Conservation (phyloP, 2,329 filamentous ascomycete genomes). For the Dactylellina haptotyla region DNA sequence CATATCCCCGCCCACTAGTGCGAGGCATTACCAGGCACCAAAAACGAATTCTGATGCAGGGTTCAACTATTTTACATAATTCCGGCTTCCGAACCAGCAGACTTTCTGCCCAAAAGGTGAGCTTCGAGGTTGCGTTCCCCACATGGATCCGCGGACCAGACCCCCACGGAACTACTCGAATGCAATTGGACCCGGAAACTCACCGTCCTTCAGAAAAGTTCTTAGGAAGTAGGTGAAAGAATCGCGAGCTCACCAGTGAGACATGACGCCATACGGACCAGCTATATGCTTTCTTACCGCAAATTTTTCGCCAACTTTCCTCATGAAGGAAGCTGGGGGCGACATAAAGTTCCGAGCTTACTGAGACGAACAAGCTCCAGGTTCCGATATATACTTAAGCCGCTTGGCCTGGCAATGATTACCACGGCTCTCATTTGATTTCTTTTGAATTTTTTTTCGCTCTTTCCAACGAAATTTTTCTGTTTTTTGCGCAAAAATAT, state of each 20-base stretch:
- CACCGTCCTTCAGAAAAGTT: constrained; percentile 7
- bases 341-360: constrained; percentile 33
- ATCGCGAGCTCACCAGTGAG: constrained; percentile 38
- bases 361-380: constrained; percentile 14
- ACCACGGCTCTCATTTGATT: neutral
- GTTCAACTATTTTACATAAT: constrained; percentile 18
- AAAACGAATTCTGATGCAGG: too few species aligned
- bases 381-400: constrained; percentile 14
- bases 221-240: constrained; percentile 42
- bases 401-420: neutral
- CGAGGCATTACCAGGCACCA: constrained; percentile 6
- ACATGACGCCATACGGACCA: constrained; percentile 36
- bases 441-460: neutral
- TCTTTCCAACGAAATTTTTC: neutral
- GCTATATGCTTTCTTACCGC: constrained; percentile 1
- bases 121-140: constrained; percentile 5
- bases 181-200: constrained; percentile 34
- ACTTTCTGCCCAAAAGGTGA: neutral
- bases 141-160: constrained; percentile 10
- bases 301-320: constrained; percentile 33
- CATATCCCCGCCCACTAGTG: constrained; percentile 6
- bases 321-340: constrained; percentile 21
- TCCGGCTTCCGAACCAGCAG: constrained; percentile 2
- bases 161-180: constrained; percentile 25
- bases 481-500: neutral